Evolutionary conservation across 2,329 filamentous ascomycete genomes (phyloP).

Genomic region (Exophiala viscosa): DNA sequence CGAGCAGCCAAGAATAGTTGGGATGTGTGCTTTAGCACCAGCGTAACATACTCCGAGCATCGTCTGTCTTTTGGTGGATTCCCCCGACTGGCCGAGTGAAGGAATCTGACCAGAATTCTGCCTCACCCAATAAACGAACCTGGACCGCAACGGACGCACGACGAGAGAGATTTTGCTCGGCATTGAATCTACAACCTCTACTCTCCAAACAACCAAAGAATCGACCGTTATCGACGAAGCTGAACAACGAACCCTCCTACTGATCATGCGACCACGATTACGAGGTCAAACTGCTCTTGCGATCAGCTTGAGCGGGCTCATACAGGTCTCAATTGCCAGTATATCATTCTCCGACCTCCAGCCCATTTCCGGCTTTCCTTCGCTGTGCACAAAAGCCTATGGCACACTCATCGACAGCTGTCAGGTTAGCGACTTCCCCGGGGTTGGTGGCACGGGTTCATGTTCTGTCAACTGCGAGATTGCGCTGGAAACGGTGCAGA

Average conservation of each 20-base stretch:
- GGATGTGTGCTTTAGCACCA: too few species aligned
- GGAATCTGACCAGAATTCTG: too few species aligned
- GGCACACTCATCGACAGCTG: conserved; percentile 15
- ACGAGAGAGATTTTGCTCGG: too few species aligned
- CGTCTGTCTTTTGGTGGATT: too few species aligned
- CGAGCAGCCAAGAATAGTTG: too few species aligned
- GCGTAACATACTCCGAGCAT: too few species aligned
- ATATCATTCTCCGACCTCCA: conserved; percentile 21
- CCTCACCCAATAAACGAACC: too few species aligned
- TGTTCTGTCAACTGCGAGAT: conserved; percentile 17
- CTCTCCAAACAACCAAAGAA: background rate
- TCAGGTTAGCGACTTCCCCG: conserved; percentile 19
- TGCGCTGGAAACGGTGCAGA: conserved; percentile 7
- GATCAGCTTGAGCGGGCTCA: conserved; percentile 15
- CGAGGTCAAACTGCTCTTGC: background rate
- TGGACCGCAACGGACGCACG: too few species aligned
- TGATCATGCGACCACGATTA: conserved; percentile 7
- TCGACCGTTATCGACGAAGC: background rate
- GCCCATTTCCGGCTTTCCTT: conserved; percentile 23
- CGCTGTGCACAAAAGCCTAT: conserved; percentile 22
- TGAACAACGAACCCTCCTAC: background rate
- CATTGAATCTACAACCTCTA: background rate
- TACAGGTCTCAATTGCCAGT: conserved; percentile 15
- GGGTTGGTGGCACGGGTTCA: conserved; percentile 13
- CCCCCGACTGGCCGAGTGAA: too few species aligned